A percentile compares a stretch with the other conserved stretches of the same genome.
phyloP scores from a whole-genome alignment of 805 yeast genomes.

The Cyberlindnera petersonii region DNA sequence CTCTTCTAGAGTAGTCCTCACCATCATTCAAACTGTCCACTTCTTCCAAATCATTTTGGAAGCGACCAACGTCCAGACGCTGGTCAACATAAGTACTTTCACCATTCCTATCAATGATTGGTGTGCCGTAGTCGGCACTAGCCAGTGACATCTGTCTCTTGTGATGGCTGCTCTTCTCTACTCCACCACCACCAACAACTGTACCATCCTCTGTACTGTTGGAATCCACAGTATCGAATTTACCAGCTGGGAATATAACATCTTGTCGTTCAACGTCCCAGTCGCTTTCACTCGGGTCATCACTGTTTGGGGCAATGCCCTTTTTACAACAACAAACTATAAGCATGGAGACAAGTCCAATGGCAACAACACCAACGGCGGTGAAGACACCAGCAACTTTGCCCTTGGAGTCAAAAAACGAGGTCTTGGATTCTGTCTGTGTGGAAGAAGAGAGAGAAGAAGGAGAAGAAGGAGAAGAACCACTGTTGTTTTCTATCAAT shows the following conservation, averaged over 20 bases:
- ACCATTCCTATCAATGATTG: conserved; percentile 18
- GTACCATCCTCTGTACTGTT: conserved; percentile 12
- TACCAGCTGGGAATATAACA: not conserved
- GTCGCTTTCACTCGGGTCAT: conserved; percentile 15
- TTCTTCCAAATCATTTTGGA: conserved; percentile 36
- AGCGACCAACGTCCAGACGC: conserved; percentile 53
- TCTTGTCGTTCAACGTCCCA: conserved; percentile 11
- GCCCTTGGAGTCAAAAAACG: conserved; percentile 61
- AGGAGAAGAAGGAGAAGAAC: too few species aligned
- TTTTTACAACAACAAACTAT: conserved; percentile 38
- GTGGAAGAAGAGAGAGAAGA: not conserved
- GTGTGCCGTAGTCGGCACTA: conserved; percentile 17
- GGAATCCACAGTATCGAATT: conserved; percentile 2
- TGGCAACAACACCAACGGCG: conserved; percentile 62
- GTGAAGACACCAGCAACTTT: conserved; percentile 80
- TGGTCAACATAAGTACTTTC: conserved; percentile 44
- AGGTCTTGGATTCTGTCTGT: conserved; percentile 16
- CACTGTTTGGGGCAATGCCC: conserved; percentile 1
- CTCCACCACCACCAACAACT: conserved; percentile 9
- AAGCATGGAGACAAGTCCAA: conserved; percentile 41
- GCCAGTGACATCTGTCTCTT: conserved; percentile 8
- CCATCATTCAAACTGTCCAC: conserved; percentile 50
- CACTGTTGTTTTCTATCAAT: conserved; percentile 19
- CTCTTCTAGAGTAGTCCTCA: conserved; percentile 53
- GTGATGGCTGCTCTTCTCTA: conserved; percentile 4